Percentiles rank a stretch among this genome's conserved stretches.
These are phyloP conservation scores for Chaetothyriales sp. DNA, from an alignment of 2,329 filamentous ascomycete genomes.

Conservation along the genomic window DNA sequence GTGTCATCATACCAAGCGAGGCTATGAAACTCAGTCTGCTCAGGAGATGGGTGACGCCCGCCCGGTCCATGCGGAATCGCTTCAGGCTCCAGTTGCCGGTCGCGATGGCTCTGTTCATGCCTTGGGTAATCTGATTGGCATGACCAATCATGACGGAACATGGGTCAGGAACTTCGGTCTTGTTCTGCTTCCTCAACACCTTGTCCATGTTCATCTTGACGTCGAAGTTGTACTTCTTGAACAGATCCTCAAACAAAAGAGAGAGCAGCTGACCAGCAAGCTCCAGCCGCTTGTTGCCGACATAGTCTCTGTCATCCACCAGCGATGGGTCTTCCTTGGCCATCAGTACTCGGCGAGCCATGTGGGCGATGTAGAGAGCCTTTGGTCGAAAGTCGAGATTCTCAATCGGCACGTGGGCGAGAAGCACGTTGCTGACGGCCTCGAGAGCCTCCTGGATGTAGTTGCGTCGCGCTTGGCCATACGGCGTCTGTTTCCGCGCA, in stretches of 20 bases:
- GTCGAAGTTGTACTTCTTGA: conserved; percentile 83
- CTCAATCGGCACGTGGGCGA: conserved; percentile 84
- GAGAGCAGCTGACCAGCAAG: conserved; percentile 87
- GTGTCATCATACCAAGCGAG: conserved; percentile 97
- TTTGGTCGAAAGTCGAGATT: conserved; percentile 94
- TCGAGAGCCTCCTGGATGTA: conserved; percentile 85
- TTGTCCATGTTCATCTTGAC: conserved; percentile 93
- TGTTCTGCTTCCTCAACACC: conserved; percentile 81
- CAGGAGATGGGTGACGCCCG: conserved; percentile 89
- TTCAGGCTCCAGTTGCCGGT: conserved; percentile 97
- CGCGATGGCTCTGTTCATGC: conserved; percentile 89
- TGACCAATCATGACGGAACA: conserved; percentile 70
- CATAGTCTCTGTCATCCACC: conserved; percentile 92
- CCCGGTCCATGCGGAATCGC: conserved; percentile 96
- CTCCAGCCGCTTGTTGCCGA: conserved; percentile 92
- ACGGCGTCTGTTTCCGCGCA: conserved; percentile 48
- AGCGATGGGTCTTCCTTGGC: conserved; percentile 75
- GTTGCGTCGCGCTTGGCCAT: conserved; percentile 50
- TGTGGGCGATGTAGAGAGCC: conserved; percentile 87
- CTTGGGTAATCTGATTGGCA: conserved; percentile 73
- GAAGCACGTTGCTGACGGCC: conserved; percentile 78
- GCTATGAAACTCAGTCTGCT: conserved; percentile 93
- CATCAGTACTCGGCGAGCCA: conserved; percentile 93
- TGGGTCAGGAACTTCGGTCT: conserved; percentile 76
- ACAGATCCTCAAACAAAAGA: conserved; percentile 88